phyloP scores from a whole-genome alignment of 2,329 filamentous ascomycete species.

The Xylariaceae sp. region DNA sequence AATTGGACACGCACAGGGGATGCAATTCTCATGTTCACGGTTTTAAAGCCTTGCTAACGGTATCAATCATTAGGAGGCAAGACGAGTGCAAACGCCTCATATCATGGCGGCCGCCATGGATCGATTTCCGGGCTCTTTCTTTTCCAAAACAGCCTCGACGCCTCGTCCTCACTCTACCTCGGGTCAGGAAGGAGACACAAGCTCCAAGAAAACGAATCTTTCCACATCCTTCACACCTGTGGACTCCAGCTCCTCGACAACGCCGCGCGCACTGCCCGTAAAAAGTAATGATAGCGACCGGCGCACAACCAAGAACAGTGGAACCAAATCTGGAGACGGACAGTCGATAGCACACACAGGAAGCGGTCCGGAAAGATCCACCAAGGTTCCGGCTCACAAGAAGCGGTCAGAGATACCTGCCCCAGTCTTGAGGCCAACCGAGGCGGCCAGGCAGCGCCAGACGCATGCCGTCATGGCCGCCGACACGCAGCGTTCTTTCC shows the following conservation, averaged over 20 bases:
- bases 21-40: not conserved
- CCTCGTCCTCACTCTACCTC: slow-evolving; percentile 1
- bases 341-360: not conserved
- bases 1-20: not conserved
- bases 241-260: slow-evolving; percentile 3
- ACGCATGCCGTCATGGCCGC: slow-evolving; percentile 18
- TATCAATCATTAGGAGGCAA: slow-evolving; percentile 42
- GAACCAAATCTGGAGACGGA: not conserved
- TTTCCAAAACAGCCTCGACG: slow-evolving; percentile 37
- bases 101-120: slow-evolving; percentile 37
- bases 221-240: slow-evolving; percentile 6
- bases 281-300: not conserved
- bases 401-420: slow-evolving; percentile 35
- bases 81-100: slow-evolving; percentile 46
- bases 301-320: not conserved
- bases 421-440: slow-evolving; percentile 21
- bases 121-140: slow-evolving; percentile 40
- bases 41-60: slow-evolving; percentile 1
- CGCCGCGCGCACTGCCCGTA: not conserved
- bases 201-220: slow-evolving; percentile 5
- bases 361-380: slow-evolving; percentile 9
- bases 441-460: slow-evolving; percentile 14
- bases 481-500: slow-evolving; percentile 32
- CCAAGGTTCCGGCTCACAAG: slow-evolving; percentile 10
- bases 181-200: slow-evolving; percentile 8